Evolutionary conservation across 257 asterid genomes (phyloP).

Genomic region (Nicotiana tabacum): DNA sequence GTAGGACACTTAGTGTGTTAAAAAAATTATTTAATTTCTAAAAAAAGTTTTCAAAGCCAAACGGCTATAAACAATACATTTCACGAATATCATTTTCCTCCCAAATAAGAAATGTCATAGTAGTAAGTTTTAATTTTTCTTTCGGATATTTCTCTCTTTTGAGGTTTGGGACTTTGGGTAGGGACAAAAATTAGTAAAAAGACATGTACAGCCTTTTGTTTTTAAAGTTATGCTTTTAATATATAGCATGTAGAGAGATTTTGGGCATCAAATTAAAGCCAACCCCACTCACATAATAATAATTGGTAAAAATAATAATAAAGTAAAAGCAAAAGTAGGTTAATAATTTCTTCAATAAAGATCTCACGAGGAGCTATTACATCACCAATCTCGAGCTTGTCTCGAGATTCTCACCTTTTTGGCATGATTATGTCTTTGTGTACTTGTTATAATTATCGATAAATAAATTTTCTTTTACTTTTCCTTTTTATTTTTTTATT

Average conservation of each 20-base stretch:
- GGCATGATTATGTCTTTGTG: constrained; percentile 16
- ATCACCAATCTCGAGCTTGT: constrained; percentile 42
- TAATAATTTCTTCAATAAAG: constrained; percentile 24
- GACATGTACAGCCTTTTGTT: constrained; percentile 20
- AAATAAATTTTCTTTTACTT: neutral
- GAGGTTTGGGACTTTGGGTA: too few species aligned
- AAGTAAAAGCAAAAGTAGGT: constrained; percentile 5
- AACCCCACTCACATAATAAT: constrained; percentile 3
- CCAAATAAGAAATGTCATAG: too few species aligned
- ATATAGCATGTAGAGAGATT: neutral
- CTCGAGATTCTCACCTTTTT: constrained; percentile 52
- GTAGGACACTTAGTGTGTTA: too few species aligned
- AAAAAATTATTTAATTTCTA: too few species aligned
- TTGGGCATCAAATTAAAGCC: constrained; percentile 10
- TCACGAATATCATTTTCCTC: too few species aligned
- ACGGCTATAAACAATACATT: too few species aligned
- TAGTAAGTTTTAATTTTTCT: too few species aligned
- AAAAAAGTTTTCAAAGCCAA: too few species aligned
- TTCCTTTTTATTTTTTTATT: neutral
- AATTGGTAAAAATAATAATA: neutral
- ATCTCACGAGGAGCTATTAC: constrained; percentile 40
- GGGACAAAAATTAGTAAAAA: neutral
- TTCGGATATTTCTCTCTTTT: too few species aligned
- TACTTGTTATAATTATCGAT: neutral
- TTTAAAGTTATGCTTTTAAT: constrained; percentile 11